Evolutionary conservation across 345 rosid species (phyloP).

Genomic region (Raphanus sativus): DNA sequence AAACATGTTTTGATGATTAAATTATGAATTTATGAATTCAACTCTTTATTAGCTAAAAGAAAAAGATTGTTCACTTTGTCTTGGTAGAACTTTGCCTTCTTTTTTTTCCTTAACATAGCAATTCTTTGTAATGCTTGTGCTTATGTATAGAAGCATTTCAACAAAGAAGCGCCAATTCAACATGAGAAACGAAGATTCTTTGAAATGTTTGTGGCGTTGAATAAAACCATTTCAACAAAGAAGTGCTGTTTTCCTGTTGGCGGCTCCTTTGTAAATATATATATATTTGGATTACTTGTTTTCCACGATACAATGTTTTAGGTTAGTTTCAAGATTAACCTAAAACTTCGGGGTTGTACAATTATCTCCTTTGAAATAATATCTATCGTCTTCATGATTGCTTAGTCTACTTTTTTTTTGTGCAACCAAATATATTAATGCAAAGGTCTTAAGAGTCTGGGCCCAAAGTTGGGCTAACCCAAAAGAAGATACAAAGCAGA

Average conservation of each 20-base stretch:
- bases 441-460: too few species aligned
- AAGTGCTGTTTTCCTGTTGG: not conserved
- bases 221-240: not conserved
- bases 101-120: not conserved
- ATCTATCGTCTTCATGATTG: not conserved
- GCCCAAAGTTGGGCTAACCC: too few species aligned
- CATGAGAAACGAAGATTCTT: not conserved
- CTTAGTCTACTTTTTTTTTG: not conserved
- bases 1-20: too few species aligned
- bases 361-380: not conserved
- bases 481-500: too few species aligned
- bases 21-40: too few species aligned
- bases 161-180: not conserved
- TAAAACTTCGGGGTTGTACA: not conserved
- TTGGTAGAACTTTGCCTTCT: too few species aligned
- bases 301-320: too few species aligned
- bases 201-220: not conserved
- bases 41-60: too few species aligned
- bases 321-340: not conserved
- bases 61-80: too few species aligned
- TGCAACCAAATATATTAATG: too few species aligned
- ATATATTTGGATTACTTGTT: not conserved
- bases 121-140: not conserved
- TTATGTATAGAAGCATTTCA: constrained; percentile 24
- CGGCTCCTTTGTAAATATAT: not conserved